A percentile compares a stretch with the other conserved stretches of the same genome.
Conservation (phyloP, 2,329 filamentous ascomycete genomes). For the Dothistroma pini region DNA sequence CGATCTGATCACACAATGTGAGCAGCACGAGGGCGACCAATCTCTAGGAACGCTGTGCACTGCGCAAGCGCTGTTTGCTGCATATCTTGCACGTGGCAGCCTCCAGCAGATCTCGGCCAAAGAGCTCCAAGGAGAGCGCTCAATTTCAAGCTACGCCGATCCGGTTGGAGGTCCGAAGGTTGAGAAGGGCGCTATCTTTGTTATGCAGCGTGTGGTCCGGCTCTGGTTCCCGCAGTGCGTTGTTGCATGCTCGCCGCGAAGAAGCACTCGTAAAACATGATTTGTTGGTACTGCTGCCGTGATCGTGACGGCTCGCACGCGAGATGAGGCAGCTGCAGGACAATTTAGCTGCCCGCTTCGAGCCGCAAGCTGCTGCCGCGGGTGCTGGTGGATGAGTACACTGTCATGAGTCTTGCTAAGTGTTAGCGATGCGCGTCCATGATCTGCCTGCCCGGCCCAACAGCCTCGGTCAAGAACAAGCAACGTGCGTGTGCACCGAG, state of each 20-base stretch:
- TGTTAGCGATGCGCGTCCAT: constrained; percentile 5
- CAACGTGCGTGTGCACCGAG: not conserved
- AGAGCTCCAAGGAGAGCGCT: constrained; percentile 13
- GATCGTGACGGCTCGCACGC: constrained; percentile 19
- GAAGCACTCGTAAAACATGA: constrained; percentile 14
- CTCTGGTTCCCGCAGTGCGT: constrained; percentile 8
- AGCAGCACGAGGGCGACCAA: constrained; percentile 1
- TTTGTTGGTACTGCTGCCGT: constrained; percentile 18
- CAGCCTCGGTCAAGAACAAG: not conserved
- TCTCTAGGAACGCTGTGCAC: constrained; percentile 9
- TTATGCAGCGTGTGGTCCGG: constrained; percentile 12
- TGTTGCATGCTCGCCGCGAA: constrained; percentile 2
- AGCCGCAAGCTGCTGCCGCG: not conserved
- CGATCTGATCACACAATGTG: constrained; percentile 15
- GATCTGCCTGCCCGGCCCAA: not conserved
- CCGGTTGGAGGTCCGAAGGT: constrained; percentile 26
- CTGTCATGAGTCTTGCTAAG: constrained; percentile 5
- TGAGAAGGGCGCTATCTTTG: constrained; percentile 20
- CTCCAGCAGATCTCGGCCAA: constrained; percentile 11
- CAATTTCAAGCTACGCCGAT: constrained; percentile 27
- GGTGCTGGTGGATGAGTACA: not conserved
- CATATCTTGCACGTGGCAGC: constrained; percentile 24
- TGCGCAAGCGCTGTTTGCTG: constrained; percentile 17
- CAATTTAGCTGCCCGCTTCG: not conserved
- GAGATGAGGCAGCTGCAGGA: constrained; percentile 19